A percentile compares a stretch with the other conserved stretches of the same genome.
phyloP scores from a whole-genome alignment of 441 rosid genomes.

The Brassica balearica region DNA sequence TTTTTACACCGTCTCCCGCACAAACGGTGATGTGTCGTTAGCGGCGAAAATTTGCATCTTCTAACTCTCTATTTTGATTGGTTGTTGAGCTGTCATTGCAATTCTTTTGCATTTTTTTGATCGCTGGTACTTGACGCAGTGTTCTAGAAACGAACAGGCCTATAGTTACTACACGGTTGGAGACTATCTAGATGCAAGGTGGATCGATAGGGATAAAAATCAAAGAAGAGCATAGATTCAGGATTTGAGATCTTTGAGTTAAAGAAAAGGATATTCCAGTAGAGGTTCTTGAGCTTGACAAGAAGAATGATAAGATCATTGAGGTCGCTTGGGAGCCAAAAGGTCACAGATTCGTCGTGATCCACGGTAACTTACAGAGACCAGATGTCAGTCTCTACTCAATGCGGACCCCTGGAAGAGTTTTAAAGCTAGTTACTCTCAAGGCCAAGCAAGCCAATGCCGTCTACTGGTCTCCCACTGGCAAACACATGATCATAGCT shows the following conservation, averaged over 20 bases:
- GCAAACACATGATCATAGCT: background rate
- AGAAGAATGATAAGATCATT: background rate
- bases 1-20: no score
- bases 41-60: no score
- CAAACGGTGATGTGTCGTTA: no score
- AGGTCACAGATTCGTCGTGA: background rate
- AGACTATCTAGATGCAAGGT: background rate
- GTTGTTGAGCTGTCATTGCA: no score
- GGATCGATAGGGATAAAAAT: background rate
- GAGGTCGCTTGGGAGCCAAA: background rate
- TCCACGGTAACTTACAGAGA: background rate
- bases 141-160: no score
- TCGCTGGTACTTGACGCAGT: no score
- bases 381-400: background rate
- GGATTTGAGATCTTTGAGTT: background rate
- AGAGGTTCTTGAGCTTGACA: no score
- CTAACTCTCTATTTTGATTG: no score
- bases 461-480: background rate
- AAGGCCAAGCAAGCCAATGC: background rate
- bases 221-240: background rate
- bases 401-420: background rate
- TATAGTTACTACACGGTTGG: background rate
- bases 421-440: background rate
- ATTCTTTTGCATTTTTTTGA: no score
- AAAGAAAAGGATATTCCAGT: background rate